Percentiles rank a stretch among this genome's conserved stretches.
Evolutionary conservation across 768 basidiomycete species (phyloP).

Genomic region (Gymnopilus dilepis): DNA sequence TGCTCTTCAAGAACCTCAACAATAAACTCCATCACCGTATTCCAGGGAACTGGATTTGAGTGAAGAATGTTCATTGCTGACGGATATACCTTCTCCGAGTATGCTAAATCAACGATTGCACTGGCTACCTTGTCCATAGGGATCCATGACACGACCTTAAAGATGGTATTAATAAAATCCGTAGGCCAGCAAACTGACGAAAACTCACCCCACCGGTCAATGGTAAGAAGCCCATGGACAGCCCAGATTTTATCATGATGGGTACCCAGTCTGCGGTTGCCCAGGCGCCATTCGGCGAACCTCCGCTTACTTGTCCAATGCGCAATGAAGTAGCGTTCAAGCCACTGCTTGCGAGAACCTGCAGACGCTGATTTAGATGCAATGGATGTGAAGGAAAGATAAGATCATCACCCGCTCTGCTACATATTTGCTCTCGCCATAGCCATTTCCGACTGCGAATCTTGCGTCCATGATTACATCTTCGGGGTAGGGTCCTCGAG

Average conservation of each 20-base stretch:
- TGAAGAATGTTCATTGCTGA: slow-evolving; percentile 39
- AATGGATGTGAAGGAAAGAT: not conserved
- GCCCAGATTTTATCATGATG: slow-evolving; percentile 42
- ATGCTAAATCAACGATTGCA: slow-evolving; percentile 14
- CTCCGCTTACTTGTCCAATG: slow-evolving; percentile 46
- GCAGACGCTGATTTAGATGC: not conserved
- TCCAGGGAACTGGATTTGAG: slow-evolving; percentile 37
- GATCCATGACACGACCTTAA: slow-evolving; percentile 40
- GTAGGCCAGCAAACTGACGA: not conserved
- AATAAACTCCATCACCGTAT: slow-evolving; percentile 27
- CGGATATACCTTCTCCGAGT: slow-evolving; percentile 17
- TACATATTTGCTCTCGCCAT: slow-evolving; percentile 41
- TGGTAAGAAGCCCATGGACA: slow-evolving; percentile 35
- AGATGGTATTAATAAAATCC: not conserved
- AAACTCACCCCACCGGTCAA: slow-evolving; percentile 30
- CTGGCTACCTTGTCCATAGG: slow-evolving; percentile 30
- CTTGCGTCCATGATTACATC: slow-evolving; percentile 31
- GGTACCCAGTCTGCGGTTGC: slow-evolving; percentile 44
- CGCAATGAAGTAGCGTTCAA: slow-evolving; percentile 36
- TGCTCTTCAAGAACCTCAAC: slow-evolving; percentile 17
- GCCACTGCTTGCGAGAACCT: slow-evolving; percentile 38
- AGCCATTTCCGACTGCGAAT: slow-evolving; percentile 34
- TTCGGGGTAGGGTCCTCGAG: slow-evolving; percentile 37
- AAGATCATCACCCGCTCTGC: slow-evolving; percentile 36
- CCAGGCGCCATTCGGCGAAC: slow-evolving; percentile 42